Evolutionary conservation across 2,329 filamentous ascomycete species (phyloP).

Genomic region (Aaosphaeria pasadenensis): DNA sequence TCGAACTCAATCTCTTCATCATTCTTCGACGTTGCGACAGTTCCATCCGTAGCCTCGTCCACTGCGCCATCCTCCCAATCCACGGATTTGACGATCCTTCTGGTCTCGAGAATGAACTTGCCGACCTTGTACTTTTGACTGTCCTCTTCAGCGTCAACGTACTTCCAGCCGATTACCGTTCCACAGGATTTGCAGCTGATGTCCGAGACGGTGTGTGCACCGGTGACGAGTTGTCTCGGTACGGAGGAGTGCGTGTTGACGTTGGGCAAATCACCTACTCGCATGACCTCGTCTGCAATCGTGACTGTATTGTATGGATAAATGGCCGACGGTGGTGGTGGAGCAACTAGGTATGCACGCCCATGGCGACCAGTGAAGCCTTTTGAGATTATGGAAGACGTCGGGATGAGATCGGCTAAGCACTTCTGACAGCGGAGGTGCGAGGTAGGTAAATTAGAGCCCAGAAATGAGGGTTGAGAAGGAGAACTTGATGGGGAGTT

Average conservation of each 20-base stretch:
- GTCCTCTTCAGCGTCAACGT: constrained; percentile 61
- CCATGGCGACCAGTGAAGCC: constrained; percentile 65
- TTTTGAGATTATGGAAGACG: constrained; percentile 61
- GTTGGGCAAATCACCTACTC: constrained; percentile 51
- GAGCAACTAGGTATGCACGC: constrained; percentile 60
- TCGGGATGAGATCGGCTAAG: constrained; percentile 57
- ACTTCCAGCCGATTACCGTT: constrained; percentile 62
- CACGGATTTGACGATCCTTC: constrained; percentile 48
- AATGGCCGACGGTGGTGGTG: constrained; percentile 33
- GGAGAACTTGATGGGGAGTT: constrained; percentile 17
- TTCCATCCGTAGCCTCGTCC: constrained; percentile 3
- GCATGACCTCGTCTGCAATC: constrained; percentile 9
- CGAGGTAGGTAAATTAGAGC: constrained; percentile 40
- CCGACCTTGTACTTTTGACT: constrained; percentile 62
- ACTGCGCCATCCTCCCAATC: constrained; percentile 50
- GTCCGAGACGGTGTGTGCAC: constrained; percentile 60
- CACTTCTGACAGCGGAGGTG: constrained; percentile 60
- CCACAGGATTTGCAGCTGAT: constrained; percentile 57
- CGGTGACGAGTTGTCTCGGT: constrained; percentile 59
- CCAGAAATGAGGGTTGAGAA: constrained; percentile 17
- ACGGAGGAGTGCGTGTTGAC: constrained; percentile 56
- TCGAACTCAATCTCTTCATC: constrained; percentile 54
- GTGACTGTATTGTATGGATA: constrained; percentile 2
- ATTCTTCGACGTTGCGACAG: constrained; percentile 1
- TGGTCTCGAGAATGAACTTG: constrained; percentile 65